Evolutionary conservation across 2,329 filamentous ascomycete species (phyloP).

Genomic region (Beauveria varroae): DNA sequence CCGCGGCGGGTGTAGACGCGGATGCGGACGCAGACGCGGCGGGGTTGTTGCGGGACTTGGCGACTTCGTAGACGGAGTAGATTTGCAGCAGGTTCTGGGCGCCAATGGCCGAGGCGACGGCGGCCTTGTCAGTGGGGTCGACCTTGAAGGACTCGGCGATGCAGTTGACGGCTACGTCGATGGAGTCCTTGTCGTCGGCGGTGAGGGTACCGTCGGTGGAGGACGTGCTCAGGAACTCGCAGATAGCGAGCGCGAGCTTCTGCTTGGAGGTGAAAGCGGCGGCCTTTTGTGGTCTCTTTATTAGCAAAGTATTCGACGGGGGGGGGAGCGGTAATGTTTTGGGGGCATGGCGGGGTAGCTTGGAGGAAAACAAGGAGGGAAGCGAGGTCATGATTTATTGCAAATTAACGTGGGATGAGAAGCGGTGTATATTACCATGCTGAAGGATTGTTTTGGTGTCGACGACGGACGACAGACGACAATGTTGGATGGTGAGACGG

Average conservation of each 20-base stretch:
- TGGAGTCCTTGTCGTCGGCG: conserved; percentile 82
- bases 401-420: no score
- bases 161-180: conserved; percentile 91
- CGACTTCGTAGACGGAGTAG: conserved; percentile 93
- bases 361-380: no score
- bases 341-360: background rate
- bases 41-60: conserved; percentile 52
- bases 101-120: conserved; percentile 70
- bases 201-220: conserved; percentile 81
- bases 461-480: no score
- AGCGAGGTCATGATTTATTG: no score
- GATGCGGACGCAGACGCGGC: conserved; percentile 30
- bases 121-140: conserved; percentile 67
- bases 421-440: background rate
- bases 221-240: conserved; percentile 85
- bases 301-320: background rate
- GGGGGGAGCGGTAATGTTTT: background rate
- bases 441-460: no score
- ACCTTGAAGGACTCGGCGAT: conserved; percentile 95
- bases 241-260: conserved; percentile 92
- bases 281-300: no score
- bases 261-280: conserved; percentile 51
- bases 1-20: conserved; percentile 31
- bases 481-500: no score
- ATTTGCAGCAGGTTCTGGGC: conserved; percentile 83